phyloP scores from a whole-genome alignment of 2,329 filamentous ascomycete species.

The Fusarium incarnatum region DNA sequence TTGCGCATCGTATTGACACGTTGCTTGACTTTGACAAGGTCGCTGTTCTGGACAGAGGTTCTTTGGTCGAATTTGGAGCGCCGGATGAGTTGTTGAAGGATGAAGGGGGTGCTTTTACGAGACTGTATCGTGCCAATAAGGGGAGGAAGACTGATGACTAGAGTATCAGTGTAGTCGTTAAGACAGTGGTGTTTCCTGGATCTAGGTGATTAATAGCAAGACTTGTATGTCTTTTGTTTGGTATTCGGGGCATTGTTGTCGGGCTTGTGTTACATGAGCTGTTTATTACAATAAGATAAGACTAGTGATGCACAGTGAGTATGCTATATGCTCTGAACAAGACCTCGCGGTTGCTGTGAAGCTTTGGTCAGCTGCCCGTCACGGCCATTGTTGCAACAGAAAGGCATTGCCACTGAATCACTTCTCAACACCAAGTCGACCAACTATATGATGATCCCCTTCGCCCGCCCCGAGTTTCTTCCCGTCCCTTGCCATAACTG shows the following conservation, averaged over 20 bases:
- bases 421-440: too few species aligned
- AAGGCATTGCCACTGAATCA: neutral
- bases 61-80: conserved; percentile 47
- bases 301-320: neutral
- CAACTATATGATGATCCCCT: neutral
- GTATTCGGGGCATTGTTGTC: neutral
- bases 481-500: neutral
- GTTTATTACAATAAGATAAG: neutral
- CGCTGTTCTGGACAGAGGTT: conserved; percentile 48
- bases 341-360: neutral
- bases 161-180: neutral
- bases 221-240: neutral
- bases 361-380: neutral
- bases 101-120: conserved; percentile 40
- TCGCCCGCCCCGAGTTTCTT: neutral
- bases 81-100: conserved; percentile 42
- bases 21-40: conserved; percentile 52
- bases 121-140: conserved; percentile 43
- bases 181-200: neutral
- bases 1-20: conserved; percentile 50
- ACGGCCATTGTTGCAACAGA: neutral
- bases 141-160: conserved; percentile 14
- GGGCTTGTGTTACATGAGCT: neutral
- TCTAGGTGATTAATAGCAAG: neutral
- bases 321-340: neutral